Base-by-base conservation (phyloP, 2,329 filamentous ascomycete genomes). In the Cladosporium austrohemisphaericum region DNA sequence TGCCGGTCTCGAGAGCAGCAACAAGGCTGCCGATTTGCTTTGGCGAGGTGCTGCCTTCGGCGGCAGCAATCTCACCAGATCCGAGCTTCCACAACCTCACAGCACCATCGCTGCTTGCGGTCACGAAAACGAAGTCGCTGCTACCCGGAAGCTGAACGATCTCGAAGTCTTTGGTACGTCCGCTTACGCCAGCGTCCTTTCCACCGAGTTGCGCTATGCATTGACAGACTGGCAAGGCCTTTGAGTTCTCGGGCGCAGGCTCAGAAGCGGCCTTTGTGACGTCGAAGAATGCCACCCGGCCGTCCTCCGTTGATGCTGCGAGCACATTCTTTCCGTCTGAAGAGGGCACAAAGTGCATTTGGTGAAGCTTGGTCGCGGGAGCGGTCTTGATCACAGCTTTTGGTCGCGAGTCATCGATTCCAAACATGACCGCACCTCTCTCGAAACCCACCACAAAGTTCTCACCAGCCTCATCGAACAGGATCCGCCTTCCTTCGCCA, bases 381-480 rank as follows among this genome's bases (percentile, higher is more conserved):
- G 77, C 73, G 10, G 85, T 79, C 63, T 88, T 73, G 38, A 93
- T 76, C 57, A 83, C 81, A 65, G 86, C 92, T 63, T 80, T 86
- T 2, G 89, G 85, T 54, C 83, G 84, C 53, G 88, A 93, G 65
- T 96, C 31, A 33, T 47, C 88, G 75, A 93, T 87, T 54, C 88
- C 89, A 64, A 93, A 97, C 0, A 95, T 80, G 23, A 93, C 77
- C 5, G 85, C 79, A 38, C 93, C 90, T 57, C 88, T 78, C 65
- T 97, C 92, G 63, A 97, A 97, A 0, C 79, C 85, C 3, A 98
- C 87, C 0, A 86, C 86, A 61, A 93, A 98, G 63, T 95, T 88
- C 52, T 93, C 87, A 33, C 82, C 83, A 6, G 78, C 78, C 6
- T 76, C 72, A 52, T 88, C 84, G 92, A 93, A 98, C 1, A 83